A percentile compares a stretch with the other conserved stretches of the same genome.
These are phyloP conservation scores for Ligustrum vulgare DNA, from an alignment of 257 asterid species.

Conservation along the genomic window DNA sequence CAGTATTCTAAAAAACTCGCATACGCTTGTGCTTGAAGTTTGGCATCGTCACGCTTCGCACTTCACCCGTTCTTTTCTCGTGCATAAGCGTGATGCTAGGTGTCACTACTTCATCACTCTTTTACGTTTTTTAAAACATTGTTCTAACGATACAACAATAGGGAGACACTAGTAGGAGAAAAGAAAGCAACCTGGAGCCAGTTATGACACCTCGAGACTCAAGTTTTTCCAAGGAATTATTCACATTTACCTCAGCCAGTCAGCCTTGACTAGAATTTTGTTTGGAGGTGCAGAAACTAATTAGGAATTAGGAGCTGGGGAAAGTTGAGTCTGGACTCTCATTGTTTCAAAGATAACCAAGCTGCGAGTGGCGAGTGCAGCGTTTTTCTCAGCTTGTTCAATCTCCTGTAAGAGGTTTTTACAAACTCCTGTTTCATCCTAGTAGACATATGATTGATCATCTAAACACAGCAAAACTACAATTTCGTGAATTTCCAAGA, in stretches of 20 bases:
- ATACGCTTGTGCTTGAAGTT: too few species aligned
- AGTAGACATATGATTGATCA: background rate
- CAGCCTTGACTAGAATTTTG: constrained; percentile 25
- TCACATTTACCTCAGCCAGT: constrained; percentile 27
- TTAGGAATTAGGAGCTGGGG: constrained; percentile 15
- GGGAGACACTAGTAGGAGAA: background rate
- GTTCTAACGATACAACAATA: too few species aligned
- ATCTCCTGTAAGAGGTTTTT: constrained; percentile 80
- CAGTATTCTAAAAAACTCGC: too few species aligned
- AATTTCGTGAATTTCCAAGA: constrained; percentile 2
- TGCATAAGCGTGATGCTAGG: too few species aligned
- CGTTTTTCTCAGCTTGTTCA: constrained; percentile 86
- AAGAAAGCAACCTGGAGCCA: background rate
- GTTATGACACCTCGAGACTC: too few species aligned
- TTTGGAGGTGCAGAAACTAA: constrained; percentile 23
- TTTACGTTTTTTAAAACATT: too few species aligned
- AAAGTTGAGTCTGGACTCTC: constrained; percentile 35
- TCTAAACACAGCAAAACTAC: background rate
- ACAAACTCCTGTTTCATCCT: constrained; percentile 91
- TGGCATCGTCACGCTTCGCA: too few species aligned
- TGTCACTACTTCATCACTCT: too few species aligned
- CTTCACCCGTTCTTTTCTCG: too few species aligned
- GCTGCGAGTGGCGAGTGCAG: constrained; percentile 84
- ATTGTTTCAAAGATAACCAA: constrained; percentile 72
- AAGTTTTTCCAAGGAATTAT: constrained; percentile 60